Base-by-base conservation (phyloP, 352 stramenopile genomes). In the Aphanomyces stellatus region DNA sequence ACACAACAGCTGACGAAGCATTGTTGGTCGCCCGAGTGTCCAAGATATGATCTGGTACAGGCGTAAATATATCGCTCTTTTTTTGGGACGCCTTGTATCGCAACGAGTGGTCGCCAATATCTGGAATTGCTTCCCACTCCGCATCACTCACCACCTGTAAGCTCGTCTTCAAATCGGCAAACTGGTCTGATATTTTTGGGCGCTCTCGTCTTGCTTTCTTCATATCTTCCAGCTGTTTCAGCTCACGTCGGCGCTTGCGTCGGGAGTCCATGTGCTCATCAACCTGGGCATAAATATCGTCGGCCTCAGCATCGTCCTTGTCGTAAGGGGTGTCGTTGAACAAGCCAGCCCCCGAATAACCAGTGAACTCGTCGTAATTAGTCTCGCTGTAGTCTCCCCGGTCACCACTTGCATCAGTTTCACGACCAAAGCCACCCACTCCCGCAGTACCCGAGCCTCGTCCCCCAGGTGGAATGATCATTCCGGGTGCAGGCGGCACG, bases 111-210 rank as follows among this genome's bases (percentile, higher is more conserved):
- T 99, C 97, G 19, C 96, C 96, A 53, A 98, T 95, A 64, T 99
- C 96, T 0, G 96, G 96, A 65, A 99, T 98, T 56, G 81, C 79
- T 35, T 98, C 90, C 96, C 96, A 99, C 67, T 98, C 88, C 31
- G 90, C 90, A 69, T 97, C 88, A 10, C 81, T 95, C 70, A 99
- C 95, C 62, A 70, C 79, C 43, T 88, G 77, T 34, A 99, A 70
- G 46, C 95, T 86, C 56, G 88, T 76, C 80, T 99, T 99, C n/a
- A 99, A 77, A 71, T 99, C 96, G 3, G 91, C 88, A 72, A 99
- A 99, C 79, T 99, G 95, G 75, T 98, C 93, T 46, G 88, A 95
- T 75, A 99, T 98, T 72, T 97, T 98, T 10, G 90, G 91, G 10
- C 87, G 80, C 35, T 97, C 88, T 42, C 89, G 76, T 3, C 88